Percentiles rank a stretch among this genome's conserved stretches.
phyloP scores from a whole-genome alignment of 768 basidiomycete genomes.

The Chlorophyllum brunneum region DNA sequence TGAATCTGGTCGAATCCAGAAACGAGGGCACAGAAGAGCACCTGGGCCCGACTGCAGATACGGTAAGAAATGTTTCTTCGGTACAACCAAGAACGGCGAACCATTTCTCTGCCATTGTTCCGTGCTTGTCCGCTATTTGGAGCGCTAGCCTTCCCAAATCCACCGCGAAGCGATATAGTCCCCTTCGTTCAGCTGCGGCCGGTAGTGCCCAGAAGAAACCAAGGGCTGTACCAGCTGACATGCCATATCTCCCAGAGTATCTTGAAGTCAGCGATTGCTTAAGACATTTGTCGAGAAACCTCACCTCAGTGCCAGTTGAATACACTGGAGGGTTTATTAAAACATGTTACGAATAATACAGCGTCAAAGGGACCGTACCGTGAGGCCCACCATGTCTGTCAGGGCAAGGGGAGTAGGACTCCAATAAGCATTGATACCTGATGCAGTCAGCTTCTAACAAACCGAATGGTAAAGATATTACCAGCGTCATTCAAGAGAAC shows the following conservation, averaged over 20 bases:
- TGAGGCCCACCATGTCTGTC: slow-evolving; percentile 61
- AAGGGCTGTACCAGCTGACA: slow-evolving; percentile 63
- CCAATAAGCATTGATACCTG: slow-evolving; percentile 73
- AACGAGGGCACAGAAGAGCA: slow-evolving; percentile 58
- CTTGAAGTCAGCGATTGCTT: neutral
- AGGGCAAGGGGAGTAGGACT: slow-evolving; percentile 51
- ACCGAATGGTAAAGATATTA: slow-evolving; percentile 18
- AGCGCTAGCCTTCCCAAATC: slow-evolving; percentile 66
- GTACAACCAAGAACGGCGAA: slow-evolving; percentile 21
- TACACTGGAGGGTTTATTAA: slow-evolving; percentile 36
- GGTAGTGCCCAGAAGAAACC: slow-evolving; percentile 71
- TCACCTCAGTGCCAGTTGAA: slow-evolving; percentile 61
- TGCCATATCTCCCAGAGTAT: slow-evolving; percentile 45
- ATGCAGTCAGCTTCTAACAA: neutral
- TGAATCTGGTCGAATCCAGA: slow-evolving; percentile 67
- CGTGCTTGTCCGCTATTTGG: slow-evolving; percentile 62
- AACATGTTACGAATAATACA: neutral
- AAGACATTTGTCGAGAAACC: slow-evolving; percentile 1
- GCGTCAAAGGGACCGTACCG: slow-evolving; percentile 37
- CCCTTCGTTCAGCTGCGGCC: slow-evolving; percentile 60
- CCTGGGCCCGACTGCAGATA: slow-evolving; percentile 48
- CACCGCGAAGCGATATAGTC: slow-evolving; percentile 62
- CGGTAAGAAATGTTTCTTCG: slow-evolving; percentile 7
- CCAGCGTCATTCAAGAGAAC: slow-evolving; percentile 68
- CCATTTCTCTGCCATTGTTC: slow-evolving; percentile 67